Evolutionary conservation across 73 alveolate genomes (phyloP).

Genomic region (Symbiodinium pilosum): DNA sequence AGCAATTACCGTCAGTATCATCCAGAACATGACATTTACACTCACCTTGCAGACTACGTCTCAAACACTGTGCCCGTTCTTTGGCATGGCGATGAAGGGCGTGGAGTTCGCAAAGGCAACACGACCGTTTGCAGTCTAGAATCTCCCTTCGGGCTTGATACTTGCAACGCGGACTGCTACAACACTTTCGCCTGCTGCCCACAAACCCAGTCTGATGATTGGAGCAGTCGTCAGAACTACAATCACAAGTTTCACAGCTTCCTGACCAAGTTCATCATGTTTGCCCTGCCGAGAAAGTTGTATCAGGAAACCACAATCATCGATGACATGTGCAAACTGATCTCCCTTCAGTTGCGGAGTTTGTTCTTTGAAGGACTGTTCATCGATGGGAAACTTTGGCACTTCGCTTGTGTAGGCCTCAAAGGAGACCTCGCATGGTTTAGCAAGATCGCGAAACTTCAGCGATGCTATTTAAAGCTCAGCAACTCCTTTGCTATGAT

Average conservation of each 20-base stretch:
- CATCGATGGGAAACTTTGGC: neutral
- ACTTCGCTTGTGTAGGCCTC: neutral
- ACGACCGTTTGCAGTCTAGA: slow-evolving; percentile 21
- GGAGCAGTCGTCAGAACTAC: neutral
- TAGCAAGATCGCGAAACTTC: neutral
- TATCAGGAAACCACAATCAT: too few species aligned
- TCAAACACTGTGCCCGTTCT: neutral
- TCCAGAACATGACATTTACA: neutral
- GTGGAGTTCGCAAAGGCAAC: slow-evolving; percentile 15
- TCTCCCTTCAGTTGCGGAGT: neutral
- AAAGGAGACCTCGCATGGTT: slow-evolving; percentile 57
- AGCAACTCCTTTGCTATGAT: neutral
- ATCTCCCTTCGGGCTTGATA: neutral
- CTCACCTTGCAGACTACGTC: neutral
- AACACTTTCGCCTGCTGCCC: neutral
- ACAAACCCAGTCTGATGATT: too few species aligned
- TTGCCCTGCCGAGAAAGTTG: slow-evolving; percentile 8
- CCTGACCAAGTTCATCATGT: slow-evolving; percentile 24
- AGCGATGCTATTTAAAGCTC: neutral
- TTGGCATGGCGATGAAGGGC: slow-evolving; percentile 67
- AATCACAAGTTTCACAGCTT: slow-evolving; percentile 12
- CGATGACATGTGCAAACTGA: too few species aligned
- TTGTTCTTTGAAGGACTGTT: neutral
- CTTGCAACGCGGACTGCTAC: neutral
- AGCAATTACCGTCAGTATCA: neutral